Conservation (phyloP, 495 filamentous ascomycete genomes). For the Emericellopsis terricola region DNA sequence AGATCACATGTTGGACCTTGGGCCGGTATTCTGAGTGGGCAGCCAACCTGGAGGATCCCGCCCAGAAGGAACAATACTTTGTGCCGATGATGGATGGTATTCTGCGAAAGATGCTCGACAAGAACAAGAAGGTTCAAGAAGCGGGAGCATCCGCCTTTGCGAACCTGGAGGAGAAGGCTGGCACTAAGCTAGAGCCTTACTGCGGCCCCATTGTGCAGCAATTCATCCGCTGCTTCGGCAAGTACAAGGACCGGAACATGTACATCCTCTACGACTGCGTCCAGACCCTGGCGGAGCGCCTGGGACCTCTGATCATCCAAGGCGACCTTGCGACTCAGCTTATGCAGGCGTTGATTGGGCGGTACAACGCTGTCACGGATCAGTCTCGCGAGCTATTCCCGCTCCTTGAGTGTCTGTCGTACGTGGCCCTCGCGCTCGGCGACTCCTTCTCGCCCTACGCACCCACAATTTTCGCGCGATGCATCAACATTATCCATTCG, state of each 20-base stretch:
- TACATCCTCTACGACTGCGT: constrained; percentile 98
- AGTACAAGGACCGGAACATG: constrained; percentile 98
- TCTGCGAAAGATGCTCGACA: constrained; percentile 81
- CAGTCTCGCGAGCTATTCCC: constrained; percentile 90
- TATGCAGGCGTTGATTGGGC: constrained; percentile 84
- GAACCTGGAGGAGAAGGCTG: constrained; percentile 86
- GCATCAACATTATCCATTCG: constrained; percentile 75
- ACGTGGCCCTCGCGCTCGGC: constrained; percentile 75
- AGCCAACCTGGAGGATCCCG: constrained; percentile 46
- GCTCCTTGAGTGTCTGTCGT: constrained; percentile 85
- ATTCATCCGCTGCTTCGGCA: constrained; percentile 77
- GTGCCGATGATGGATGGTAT: constrained; percentile 98
- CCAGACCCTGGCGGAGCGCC: constrained; percentile 87
- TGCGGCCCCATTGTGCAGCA: constrained; percentile 81
- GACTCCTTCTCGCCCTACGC: constrained; percentile 72
- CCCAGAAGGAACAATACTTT: constrained; percentile 59
- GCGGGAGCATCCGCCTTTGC: constrained; percentile 93
- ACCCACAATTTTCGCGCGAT: constrained; percentile 64
- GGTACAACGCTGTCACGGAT: constrained; percentile 78
- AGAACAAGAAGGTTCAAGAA: constrained; percentile 95
- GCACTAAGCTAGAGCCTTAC: constrained; percentile 60
- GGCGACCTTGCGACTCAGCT: constrained; percentile 65
- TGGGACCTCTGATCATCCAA: constrained; percentile 58
- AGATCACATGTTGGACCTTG: constrained; percentile 96
- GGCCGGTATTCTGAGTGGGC: constrained; percentile 92